These are phyloP conservation scores for Pseudocercospora fijiensis DNA, from an alignment of 2,329 filamentous ascomycete species.

Conservation along the genomic window DNA sequence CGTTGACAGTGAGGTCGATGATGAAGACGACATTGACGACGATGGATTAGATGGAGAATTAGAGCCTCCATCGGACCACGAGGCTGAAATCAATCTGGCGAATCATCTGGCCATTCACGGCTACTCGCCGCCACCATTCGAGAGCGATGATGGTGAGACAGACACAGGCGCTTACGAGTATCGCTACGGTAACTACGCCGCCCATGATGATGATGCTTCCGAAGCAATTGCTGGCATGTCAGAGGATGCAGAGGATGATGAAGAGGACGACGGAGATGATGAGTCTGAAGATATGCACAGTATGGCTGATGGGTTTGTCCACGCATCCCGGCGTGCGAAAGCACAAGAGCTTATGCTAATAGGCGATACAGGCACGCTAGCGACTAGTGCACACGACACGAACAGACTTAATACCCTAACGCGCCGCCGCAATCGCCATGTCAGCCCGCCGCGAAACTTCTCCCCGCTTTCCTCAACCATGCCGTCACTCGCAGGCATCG, in stretches of 20 bases:
- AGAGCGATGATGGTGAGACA: conserved; percentile 8
- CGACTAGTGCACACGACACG: conserved; percentile 1
- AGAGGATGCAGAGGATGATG: conserved; percentile 7
- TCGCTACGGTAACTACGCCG: conserved; percentile 2
- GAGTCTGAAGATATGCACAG: conserved; percentile 22
- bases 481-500: neutral
- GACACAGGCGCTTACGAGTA: neutral
- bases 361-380: conserved; percentile 19
- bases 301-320: conserved; percentile 31
- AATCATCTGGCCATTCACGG: conserved; percentile 16
- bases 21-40: conserved; percentile 11
- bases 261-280: conserved; percentile 18
- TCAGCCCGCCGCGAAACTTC: conserved; percentile 10
- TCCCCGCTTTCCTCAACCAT: neutral
- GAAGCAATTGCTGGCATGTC: neutral
- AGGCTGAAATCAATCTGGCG: conserved; percentile 18
- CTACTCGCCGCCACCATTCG: neutral
- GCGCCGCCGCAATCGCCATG: conserved; percentile 19
- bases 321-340: conserved; percentile 11
- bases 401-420: conserved; percentile 21
- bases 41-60: conserved; percentile 8
- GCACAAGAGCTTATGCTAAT: conserved; percentile 13
- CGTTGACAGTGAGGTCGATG: conserved; percentile 19
- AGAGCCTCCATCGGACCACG: conserved; percentile 11
- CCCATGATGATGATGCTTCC: conserved; percentile 5